Base-by-base conservation (phyloP, 495 filamentous ascomycete species). In the Tuber indicum region DNA sequence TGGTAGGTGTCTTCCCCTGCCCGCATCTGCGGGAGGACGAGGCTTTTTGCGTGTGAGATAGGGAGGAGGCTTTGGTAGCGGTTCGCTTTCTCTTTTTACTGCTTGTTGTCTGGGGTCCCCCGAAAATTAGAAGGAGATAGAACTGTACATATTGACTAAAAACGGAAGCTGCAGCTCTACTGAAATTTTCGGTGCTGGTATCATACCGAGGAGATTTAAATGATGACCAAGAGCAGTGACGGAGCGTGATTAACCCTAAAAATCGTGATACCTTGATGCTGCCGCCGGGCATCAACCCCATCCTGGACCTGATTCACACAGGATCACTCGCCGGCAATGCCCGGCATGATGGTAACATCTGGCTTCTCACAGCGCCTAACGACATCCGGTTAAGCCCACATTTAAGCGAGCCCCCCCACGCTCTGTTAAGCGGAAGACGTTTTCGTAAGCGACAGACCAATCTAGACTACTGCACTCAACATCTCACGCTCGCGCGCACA, bases 81-180 rank as follows among this genome's bases (percentile, higher is more conserved):
- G 14, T 36, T 36, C 19, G 58, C 2, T 32, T 66, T 66, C 58
- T 36, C 58, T 66, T 66, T 66, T 36, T 66, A 12, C 32, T 36
- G 26, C 26, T 17, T 66, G 26, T 36, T 66, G 26, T 16, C 17
- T 66, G 58, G 58, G 58, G 58, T 26, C 58, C 52, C 58, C 58
- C n/a, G 58, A 66, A 66, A 32, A 36, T 66, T 36, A 66, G 36
- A 66, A 36, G 58, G 26, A 66, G 58, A 66, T 32, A 36, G 58
- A 66, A 66, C 5, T 66, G 58, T 66, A 66, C 58, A 66, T 66
- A 66, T 66, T 16, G 26, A 66, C 26, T 32, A 66, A 66, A 66
- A 17, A 36, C 58, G 17, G 58, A 66, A 19, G 58, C 58, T 66
- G 58, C 58, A 66, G 58, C 58, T 66, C 58, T 66, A 66, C 58